Evolutionary conservation across 306 rosid genomes (phyloP), one percentile per base, ranked within the genome.

Genomic region (Begonia peltatifolia): DNA sequence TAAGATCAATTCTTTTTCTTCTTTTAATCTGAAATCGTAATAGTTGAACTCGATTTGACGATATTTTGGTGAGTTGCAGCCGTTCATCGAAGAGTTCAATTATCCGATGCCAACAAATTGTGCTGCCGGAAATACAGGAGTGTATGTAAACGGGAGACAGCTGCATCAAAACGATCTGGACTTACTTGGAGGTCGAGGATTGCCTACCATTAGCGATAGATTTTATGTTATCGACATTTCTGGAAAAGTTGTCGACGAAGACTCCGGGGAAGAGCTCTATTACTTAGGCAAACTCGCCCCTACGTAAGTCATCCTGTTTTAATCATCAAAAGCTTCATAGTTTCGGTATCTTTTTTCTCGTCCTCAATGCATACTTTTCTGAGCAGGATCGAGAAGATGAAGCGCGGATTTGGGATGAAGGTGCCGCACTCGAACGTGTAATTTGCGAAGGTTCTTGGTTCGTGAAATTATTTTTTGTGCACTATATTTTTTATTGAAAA

Each of bases 361-460:
- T 23, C 17, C 13, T 67, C 5, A 23, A 23, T 2, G 2, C 30
- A 23, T 23, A 23, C 5, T 14, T 70, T 52, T 60, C 43, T 61
- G 41, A 6, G 58, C 70, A 72, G 82, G 30, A 42, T 76, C 9
- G 63, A 62, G 73, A 72, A 63, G 71, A 47, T 55, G 47, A 68
- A 69, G 51, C 71, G 1, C 14, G 82, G 82, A 46, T 72, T 76
- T 17, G 82, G 82, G 66, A 76, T 76, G 82, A 76, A 68, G 59
- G 68, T 68, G 11, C 82, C 76, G 3, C 52, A 18, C 36, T 30
- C 36, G 36, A 30, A 3, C 36, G 7, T 2, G 36, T 30, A 5
- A 30, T 30, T 30, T 30, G 36, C 36, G 36, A 4, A 6, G 36
- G 5, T n/a, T n/a, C n/a, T n/a, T n/a, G n/a, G n/a, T n/a, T n/a